Percentiles rank a stretch among this genome's conserved stretches.
Conservation (phyloP, 306 rosid species). For the Comarum palustre region DNA sequence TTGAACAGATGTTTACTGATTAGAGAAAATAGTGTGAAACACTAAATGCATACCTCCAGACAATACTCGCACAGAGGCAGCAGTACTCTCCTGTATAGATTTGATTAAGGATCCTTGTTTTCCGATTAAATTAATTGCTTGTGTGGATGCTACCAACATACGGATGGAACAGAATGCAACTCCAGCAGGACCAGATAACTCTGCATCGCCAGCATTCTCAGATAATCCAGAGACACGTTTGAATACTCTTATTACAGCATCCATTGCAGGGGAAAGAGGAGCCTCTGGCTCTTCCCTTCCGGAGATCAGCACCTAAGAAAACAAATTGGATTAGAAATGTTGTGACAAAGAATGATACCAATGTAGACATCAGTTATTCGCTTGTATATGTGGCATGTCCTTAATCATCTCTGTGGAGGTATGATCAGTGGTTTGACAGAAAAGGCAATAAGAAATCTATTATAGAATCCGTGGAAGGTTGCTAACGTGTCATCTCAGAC, state of each 20-base stretch:
- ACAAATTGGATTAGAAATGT: conserved; percentile 17
- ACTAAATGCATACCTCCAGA: conserved; percentile 63
- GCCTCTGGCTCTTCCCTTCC: conserved; percentile 85
- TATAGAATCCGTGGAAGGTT: background rate
- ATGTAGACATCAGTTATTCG: background rate
- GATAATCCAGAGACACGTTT: conserved; percentile 77
- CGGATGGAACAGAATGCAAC: conserved; percentile 66
- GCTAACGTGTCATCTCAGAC: background rate
- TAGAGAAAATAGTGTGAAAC: background rate
- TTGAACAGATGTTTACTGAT: background rate
- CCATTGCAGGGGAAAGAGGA: conserved; percentile 91
- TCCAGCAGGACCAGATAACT: conserved; percentile 44
- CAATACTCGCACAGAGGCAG: conserved; percentile 70
- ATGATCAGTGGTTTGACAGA: background rate
- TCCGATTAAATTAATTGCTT: conserved; percentile 93
- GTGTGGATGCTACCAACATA: conserved; percentile 86
- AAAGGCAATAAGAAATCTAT: background rate
- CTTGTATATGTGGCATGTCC: background rate
- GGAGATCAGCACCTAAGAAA: conserved; percentile 69
- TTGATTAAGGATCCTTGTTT: conserved; percentile 91
- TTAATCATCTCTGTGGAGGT: background rate
- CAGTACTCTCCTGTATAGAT: conserved; percentile 81
- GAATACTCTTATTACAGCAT: conserved; percentile 76
- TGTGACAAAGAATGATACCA: conserved; percentile 9
- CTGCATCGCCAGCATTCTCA: conserved; percentile 49